Evolutionary conservation across 2,329 filamentous ascomycete species (phyloP).

Genomic region (Kalmusia sp.): DNA sequence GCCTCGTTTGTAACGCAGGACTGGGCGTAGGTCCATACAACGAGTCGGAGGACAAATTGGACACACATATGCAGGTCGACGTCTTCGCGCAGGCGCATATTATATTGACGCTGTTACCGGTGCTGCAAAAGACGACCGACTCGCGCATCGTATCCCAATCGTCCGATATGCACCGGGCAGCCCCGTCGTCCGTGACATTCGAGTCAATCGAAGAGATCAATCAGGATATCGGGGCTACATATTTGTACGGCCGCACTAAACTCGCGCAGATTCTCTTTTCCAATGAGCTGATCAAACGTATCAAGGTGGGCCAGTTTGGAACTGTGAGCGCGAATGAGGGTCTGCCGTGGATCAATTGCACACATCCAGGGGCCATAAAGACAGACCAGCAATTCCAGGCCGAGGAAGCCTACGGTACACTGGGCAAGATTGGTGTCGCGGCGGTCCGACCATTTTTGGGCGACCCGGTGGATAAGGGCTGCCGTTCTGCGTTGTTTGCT

Average conservation of each 20-base stretch:
- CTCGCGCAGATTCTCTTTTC: constrained; percentile 58
- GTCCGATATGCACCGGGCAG: constrained; percentile 56
- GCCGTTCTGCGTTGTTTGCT: constrained; percentile 57
- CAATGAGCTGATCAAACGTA: constrained; percentile 50
- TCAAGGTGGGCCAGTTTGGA: constrained; percentile 38
- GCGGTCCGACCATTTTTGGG: constrained; percentile 57
- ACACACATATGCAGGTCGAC: constrained; percentile 60
- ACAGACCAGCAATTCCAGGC: constrained; percentile 59
- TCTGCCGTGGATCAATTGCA: constrained; percentile 57
- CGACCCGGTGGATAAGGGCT: constrained; percentile 57
- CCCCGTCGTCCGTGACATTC: constrained; percentile 50
- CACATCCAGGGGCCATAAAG: constrained; percentile 57
- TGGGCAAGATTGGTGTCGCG: constrained; percentile 55
- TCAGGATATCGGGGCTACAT: constrained; percentile 55
- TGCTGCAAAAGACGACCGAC: constrained; percentile 53
- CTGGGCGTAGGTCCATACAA: constrained; percentile 58
- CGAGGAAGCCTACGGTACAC: constrained; percentile 56
- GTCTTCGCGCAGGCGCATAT: constrained; percentile 59
- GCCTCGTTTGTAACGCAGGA: constrained; percentile 58
- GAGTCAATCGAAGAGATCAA: constrained; percentile 57
- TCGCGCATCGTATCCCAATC: constrained; percentile 59
- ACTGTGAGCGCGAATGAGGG: constrained; percentile 40
- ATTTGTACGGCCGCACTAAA: constrained; percentile 59
- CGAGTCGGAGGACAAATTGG: constrained; percentile 59
- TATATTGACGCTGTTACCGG: constrained; percentile 54